Base-by-base conservation (phyloP, 2,329 filamentous ascomycete genomes). In the Scedosporium boydii region DNA sequence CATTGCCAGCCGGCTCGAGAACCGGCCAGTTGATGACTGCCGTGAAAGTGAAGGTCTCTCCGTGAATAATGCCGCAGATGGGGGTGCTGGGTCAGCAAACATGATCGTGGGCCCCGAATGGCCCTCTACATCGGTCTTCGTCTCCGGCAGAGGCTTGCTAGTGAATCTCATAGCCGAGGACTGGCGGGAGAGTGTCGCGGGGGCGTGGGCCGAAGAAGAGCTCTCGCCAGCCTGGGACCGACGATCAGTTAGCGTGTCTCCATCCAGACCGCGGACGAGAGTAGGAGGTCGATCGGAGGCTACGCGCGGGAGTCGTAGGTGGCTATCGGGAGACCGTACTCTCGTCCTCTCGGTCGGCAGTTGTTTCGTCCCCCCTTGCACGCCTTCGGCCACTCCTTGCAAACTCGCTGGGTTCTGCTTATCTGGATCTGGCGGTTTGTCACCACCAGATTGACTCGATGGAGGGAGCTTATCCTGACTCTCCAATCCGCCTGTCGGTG, bases 61-160 rank as follows among this genome's bases (percentile, higher is more conserved):
- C 16, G 69, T 66, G 21, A 70, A 73, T 34, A 70, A 67, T 4
- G 68, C 68, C 18, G 56, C 3, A 6, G 66, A 62, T 18, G 67
- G 69, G 6, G 65, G 65, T 6, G 68, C 64, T 5, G 74, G 66
- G 60, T 86, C 78, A 9, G 84, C 85, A 72, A 95, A 96, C 82
- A 89, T 90, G 65, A 96, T 92, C 1, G 82, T 87, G 1, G 87
- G 87, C 0, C 86, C 87, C 44, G 69, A 74, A 0, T 82, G 77
- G 1, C 82, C 84, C 64, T 89, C 84, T 1, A 79, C 77, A 3
- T 84, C 83, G 23, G 91, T 81, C 64, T 80, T 83, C 1, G 89
- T 87, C 66, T 88, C 84, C 0, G 90, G 90, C 0, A 90, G 85
- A 0, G 89, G 85, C 5, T 84, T 85, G 59, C 88, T 92, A 0